Evolutionary conservation across 176 grass and related monocot species (phyloP).

Genomic region (Oryza longistaminata): DNA sequence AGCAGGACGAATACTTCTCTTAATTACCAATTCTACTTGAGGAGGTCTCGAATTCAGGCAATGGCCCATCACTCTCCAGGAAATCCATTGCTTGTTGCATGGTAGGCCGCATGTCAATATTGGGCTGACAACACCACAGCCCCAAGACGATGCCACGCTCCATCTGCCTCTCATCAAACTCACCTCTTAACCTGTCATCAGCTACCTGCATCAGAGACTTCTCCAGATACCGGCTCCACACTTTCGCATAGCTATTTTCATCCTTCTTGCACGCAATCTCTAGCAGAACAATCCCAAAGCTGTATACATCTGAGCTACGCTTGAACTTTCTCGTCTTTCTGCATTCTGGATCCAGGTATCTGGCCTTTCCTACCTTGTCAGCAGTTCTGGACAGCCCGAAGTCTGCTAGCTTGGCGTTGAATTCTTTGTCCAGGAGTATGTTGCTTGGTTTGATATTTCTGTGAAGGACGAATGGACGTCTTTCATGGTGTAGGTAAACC

Average conservation of each 20-base stretch:
- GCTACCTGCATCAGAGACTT: neutral
- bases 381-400: neutral
- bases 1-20: too few relatives aligned
- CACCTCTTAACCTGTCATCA: neutral
- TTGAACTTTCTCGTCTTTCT: neutral
- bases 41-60: too few relatives aligned
- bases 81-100: too few relatives aligned
- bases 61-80: too few relatives aligned
- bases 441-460: too few relatives aligned
- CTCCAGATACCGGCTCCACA: neutral
- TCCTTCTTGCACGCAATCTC: constrained; percentile 4
- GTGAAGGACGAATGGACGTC: too few relatives aligned
- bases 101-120: too few relatives aligned
- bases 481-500: too few relatives aligned
- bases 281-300: neutral
- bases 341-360: neutral
- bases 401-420: too few relatives aligned
- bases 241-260: neutral
- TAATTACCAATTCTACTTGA: too few relatives aligned
- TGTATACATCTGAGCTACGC: neutral
- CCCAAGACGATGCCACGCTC: constrained; percentile 2
- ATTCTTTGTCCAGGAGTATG: too few relatives aligned
- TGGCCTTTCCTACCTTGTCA: neutral
- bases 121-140: neutral
- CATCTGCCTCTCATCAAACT: neutral